Conservation (phyloP, 352 stramenopile species). For the Globisporangium lucens region DNA sequence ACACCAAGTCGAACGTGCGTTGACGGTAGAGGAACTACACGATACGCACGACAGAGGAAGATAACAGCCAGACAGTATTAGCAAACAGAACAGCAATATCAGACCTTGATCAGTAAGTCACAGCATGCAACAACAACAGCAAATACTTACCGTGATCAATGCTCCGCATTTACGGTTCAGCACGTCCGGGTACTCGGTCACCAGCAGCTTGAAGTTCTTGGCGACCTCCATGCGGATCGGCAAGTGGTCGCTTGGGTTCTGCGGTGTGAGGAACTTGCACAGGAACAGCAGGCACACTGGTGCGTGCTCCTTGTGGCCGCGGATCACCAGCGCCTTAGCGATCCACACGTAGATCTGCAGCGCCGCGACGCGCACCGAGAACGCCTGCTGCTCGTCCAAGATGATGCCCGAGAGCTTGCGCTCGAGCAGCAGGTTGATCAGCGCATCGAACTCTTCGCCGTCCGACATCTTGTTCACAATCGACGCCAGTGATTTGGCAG, state of each 20-base stretch:
- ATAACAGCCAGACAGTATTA: not conserved
- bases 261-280: constrained; percentile 56
- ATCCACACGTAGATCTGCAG: constrained; percentile 86
- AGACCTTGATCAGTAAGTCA: not conserved
- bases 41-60: not conserved
- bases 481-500: constrained; percentile 73
- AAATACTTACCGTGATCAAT: constrained; percentile 58
- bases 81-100: not conserved
- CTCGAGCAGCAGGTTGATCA: constrained; percentile 67
- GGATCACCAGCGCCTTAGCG: constrained; percentile 77
- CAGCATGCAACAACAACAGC: not conserved
- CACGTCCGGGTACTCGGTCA: constrained; percentile 76
- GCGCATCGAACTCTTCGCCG: constrained; percentile 69
- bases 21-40: constrained; percentile 75
- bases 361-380: constrained; percentile 50
- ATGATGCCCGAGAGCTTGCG: constrained; percentile 64
- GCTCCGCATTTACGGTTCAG: constrained; percentile 84
- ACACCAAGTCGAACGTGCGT: constrained; percentile 76
- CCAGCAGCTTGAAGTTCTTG: constrained; percentile 76
- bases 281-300: constrained; percentile 68
- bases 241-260: constrained; percentile 25
- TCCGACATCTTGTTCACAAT: constrained; percentile 89
- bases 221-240: constrained; percentile 68
- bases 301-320: constrained; percentile 67
- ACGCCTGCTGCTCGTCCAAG: constrained; percentile 30